A percentile compares a stretch with the other conserved stretches of the same genome.
These are phyloP conservation scores for Colletotrichum coccodes DNA, from an alignment of 2,329 filamentous ascomycete genomes.

Conservation along the genomic window DNA sequence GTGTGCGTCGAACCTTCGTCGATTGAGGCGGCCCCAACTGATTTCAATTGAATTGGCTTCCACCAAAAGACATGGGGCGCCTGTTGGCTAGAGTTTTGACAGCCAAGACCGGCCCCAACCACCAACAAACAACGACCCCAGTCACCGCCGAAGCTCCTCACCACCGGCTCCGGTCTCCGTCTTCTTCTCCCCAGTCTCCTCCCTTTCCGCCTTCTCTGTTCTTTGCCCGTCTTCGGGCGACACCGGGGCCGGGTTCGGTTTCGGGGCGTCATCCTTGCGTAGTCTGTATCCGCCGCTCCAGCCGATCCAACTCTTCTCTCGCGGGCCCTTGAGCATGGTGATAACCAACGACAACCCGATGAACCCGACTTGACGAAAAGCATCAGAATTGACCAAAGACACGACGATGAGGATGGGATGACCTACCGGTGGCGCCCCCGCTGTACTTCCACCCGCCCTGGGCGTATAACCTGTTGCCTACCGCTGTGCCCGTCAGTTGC, in stretches of 20 bases:
- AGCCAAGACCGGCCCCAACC: neutral
- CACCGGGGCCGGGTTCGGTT: slow-evolving; percentile 6
- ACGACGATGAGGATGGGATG: neutral
- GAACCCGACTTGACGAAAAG: slow-evolving; percentile 24
- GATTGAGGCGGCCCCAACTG: neutral
- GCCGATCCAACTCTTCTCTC: slow-evolving; percentile 31
- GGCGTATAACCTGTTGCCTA: slow-evolving; percentile 64
- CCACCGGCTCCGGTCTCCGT: neutral
- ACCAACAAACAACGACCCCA: neutral
- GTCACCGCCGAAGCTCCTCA: slow-evolving; percentile 17
- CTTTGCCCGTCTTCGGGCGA: slow-evolving; percentile 21
- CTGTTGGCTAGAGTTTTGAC: neutral
- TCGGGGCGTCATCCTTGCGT: slow-evolving; percentile 10
- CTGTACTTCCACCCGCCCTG: slow-evolving; percentile 62
- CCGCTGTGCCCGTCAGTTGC: slow-evolving; percentile 76
- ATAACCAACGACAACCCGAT: slow-evolving; percentile 31
- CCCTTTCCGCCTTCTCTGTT: neutral
- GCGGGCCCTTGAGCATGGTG: slow-evolving; percentile 27
- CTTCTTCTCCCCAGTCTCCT: neutral
- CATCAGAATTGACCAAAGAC: neutral
- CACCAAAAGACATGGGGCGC: neutral
- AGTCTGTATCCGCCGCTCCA: slow-evolving; percentile 29
- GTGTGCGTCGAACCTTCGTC: neutral
- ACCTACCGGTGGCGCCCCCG: slow-evolving; percentile 52
- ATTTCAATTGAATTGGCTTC: neutral